Conservation (phyloP, 2,329 filamentous ascomycete species). For the Coniosporium tulheliwenetii region DNA sequence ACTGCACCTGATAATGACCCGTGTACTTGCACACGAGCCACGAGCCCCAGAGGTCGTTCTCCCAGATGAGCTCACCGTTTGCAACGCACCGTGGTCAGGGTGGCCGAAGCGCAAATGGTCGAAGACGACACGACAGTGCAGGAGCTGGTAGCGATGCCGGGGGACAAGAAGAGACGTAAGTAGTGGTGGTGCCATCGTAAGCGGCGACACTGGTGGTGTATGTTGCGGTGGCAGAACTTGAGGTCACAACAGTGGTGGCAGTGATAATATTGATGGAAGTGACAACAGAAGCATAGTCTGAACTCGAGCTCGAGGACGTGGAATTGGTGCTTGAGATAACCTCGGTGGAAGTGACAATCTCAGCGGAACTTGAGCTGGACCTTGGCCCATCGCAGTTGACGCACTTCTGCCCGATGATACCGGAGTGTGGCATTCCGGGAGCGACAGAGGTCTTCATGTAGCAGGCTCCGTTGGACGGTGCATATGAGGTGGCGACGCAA, state of each 20-base stretch:
- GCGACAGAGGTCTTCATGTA: no score
- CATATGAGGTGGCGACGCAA: no score
- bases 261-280: not conserved
- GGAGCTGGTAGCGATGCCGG: conserved; percentile 1
- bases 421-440: no score
- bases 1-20: not conserved
- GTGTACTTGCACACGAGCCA: conserved; percentile 2
- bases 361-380: no score
- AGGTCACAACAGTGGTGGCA: not conserved
- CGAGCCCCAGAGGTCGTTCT: conserved; percentile 2
- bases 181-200: not conserved
- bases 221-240: not conserved
- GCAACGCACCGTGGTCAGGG: not conserved
- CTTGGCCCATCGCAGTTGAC: no score
- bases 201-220: not conserved
- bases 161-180: not conserved
- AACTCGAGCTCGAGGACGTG: not conserved
- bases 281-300: not conserved
- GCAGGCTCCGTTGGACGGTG: no score
- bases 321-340: not conserved
- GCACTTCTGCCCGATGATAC: no score
- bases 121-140: conserved; percentile 1
- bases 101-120: not conserved
- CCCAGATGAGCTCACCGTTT: conserved; percentile 1
- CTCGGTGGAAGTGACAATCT: not conserved